These are phyloP conservation scores for Acanthamoeba castellanii DNA, from an alignment of 208 protist species.

Conservation along the genomic window DNA sequence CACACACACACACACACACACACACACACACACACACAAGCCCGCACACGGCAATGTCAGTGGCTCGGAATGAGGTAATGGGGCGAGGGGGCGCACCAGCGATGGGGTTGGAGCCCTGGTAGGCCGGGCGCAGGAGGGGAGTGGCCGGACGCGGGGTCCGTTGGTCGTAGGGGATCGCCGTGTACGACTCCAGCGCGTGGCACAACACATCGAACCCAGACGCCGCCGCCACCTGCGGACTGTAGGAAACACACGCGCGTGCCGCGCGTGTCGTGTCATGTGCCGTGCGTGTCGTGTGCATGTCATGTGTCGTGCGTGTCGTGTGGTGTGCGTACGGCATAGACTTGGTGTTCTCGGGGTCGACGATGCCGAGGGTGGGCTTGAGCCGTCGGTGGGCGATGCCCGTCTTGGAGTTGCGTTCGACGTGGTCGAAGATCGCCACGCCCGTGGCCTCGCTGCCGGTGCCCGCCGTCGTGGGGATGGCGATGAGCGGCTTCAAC, in stretches of 20 bases:
- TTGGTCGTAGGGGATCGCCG: conserved; percentile 79
- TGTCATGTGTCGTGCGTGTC: background rate
- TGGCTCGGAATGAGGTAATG: no score
- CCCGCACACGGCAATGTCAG: no score
- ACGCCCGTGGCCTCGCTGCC: conserved; percentile 82
- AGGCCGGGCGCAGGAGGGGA: conserved; percentile 78
- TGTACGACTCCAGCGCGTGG: conserved; percentile 84
- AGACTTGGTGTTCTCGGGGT: conserved; percentile 75
- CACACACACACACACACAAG: no score
- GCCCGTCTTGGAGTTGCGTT: conserved; percentile 80
- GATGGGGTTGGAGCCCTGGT: conserved; percentile 79
- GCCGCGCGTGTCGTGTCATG: background rate
- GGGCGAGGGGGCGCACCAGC: background rate
- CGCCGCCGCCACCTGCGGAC: conserved; percentile 55
- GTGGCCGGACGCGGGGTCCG: conserved; percentile 70
- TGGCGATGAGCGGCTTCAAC: conserved; percentile 81
- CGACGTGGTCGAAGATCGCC: conserved; percentile 79
- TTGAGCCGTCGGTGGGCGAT: conserved; percentile 79
- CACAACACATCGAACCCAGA: conserved; percentile 82
- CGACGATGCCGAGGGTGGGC: conserved; percentile 79
- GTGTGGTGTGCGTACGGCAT: conserved; percentile 14
- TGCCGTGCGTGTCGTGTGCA: background rate
- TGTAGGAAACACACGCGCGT: background rate
- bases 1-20: background rate
- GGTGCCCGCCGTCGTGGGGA: conserved; percentile 81